Evolutionary conservation across 108 stramenopile species (phyloP).

Genomic region (Pseudonitzschia multiseries): DNA sequence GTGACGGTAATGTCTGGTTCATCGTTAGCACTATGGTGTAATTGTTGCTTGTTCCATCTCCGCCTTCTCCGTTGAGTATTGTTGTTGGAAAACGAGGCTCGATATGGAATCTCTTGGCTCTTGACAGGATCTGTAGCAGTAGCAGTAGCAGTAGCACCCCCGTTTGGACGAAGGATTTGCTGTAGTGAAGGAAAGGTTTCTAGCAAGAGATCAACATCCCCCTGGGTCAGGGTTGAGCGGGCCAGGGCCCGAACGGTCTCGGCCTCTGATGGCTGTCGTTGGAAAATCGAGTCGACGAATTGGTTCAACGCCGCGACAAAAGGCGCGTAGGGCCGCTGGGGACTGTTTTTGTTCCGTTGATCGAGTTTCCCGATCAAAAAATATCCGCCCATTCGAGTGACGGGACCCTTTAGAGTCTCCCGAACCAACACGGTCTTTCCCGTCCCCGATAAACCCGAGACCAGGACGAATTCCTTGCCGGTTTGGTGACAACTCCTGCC

Average conservation of each 20-base stretch:
- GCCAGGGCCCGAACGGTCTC: neutral
- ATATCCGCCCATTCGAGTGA: conserved; percentile 9
- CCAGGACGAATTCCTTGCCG: conserved; percentile 51
- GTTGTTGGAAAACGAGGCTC: no score
- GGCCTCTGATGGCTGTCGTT: neutral
- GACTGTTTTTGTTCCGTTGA: conserved; percentile 3
- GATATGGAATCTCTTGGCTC: no score
- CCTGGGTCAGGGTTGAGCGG: neutral
- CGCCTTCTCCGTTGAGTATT: no score
- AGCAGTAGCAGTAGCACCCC: neutral
- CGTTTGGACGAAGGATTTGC: neutral
- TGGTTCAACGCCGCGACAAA: conserved; percentile 24
- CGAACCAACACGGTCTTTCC: conserved; percentile 56
- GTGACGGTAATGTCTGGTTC: neutral
- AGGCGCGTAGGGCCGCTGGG: conserved; percentile 24
- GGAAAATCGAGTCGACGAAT: neutral
- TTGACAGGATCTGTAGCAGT: no score
- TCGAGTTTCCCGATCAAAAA: conserved; percentile 30
- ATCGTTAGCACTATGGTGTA: neutral
- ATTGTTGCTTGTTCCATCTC: neutral
- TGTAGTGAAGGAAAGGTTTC: conserved; percentile 21
- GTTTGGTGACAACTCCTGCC: neutral
- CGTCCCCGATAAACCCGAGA: conserved; percentile 60
- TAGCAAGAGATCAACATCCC: conserved; percentile 3
- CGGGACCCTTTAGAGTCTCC: neutral